Conservation (phyloP, 805 yeast species). For the Lipomyces japonicus region DNA sequence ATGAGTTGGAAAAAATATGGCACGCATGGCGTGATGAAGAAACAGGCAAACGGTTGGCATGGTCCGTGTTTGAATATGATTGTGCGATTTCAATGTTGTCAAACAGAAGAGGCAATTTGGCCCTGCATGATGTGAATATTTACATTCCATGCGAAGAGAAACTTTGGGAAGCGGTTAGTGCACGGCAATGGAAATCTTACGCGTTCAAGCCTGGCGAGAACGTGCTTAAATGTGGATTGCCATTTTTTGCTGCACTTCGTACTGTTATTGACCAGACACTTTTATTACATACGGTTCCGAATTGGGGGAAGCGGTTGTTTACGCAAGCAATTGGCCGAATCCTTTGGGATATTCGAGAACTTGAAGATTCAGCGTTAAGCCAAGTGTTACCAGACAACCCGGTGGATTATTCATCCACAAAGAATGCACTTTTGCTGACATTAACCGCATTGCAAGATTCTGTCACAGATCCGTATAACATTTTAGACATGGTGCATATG, state of each 20-base stretch:
- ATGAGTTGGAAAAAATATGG: constrained; percentile 22
- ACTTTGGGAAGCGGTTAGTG: constrained; percentile 27
- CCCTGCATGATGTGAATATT: constrained; percentile 28
- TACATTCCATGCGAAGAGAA: constrained; percentile 30
- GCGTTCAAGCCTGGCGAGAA: not conserved
- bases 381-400: constrained; percentile 15
- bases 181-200: constrained; percentile 18
- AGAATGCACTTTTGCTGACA: constrained; percentile 13
- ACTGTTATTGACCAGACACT: constrained; percentile 6
- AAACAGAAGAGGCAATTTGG: constrained; percentile 26
- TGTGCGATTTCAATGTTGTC: constrained; percentile 28
- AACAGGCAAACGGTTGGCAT: constrained; percentile 23
- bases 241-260: constrained; percentile 9
- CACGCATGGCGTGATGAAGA: constrained; percentile 28
- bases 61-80: constrained; percentile 31
- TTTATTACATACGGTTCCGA: constrained; percentile 6
- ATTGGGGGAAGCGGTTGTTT: constrained; percentile 26
- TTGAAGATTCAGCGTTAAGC: constrained; percentile 25
- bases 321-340: constrained; percentile 30
- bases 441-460: constrained; percentile 21
- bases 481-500: constrained; percentile 12
- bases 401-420: constrained; percentile 19
- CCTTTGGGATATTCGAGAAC: constrained; percentile 29
- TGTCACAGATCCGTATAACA: constrained; percentile 5
- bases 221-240: constrained; percentile 16